Conservation (phyloP, 2,329 filamentous ascomycete genomes). For the Trichoderma koningiopsis region DNA sequence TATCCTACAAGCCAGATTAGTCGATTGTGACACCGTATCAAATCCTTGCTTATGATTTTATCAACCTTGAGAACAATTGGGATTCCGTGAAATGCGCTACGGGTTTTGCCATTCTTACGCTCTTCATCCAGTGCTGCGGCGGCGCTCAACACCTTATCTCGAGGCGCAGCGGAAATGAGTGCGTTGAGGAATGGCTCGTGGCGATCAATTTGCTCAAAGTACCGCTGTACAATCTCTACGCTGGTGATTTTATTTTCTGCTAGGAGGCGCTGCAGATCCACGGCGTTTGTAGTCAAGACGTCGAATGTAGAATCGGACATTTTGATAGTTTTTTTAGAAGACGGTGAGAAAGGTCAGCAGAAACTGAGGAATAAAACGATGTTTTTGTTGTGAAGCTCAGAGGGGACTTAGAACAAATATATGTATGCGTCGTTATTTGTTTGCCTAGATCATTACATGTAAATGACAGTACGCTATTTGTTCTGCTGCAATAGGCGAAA, state of each 20-base stretch:
- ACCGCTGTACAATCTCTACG: slow-evolving; percentile 16
- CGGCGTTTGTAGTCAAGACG: background rate
- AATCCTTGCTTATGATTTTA: background rate
- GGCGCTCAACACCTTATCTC: slow-evolving; percentile 15
- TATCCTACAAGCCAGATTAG: slow-evolving; percentile 24
- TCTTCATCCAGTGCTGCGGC: slow-evolving; percentile 31
- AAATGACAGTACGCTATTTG: background rate
- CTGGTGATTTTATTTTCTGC: background rate
- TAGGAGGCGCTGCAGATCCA: slow-evolving; percentile 23
- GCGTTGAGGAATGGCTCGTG: slow-evolving; percentile 27
- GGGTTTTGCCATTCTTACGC: slow-evolving; percentile 27
- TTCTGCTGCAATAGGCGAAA: background rate
- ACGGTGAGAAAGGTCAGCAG: too few relatives aligned
- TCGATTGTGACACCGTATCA: too few relatives aligned
- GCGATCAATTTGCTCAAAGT: slow-evolving; percentile 27
- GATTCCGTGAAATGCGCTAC: slow-evolving; percentile 32
- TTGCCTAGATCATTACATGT: background rate
- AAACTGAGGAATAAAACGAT: background rate
- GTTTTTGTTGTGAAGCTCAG: background rate
- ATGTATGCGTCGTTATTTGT: background rate
- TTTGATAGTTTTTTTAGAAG: background rate
- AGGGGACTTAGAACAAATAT: background rate
- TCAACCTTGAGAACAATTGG: slow-evolving; percentile 33
- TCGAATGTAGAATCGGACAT: background rate
- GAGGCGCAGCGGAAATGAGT: slow-evolving; percentile 28